These are phyloP conservation scores for Gleditsia sinensis DNA, from an alignment of 306 rosid species.

Conservation along the genomic window DNA sequence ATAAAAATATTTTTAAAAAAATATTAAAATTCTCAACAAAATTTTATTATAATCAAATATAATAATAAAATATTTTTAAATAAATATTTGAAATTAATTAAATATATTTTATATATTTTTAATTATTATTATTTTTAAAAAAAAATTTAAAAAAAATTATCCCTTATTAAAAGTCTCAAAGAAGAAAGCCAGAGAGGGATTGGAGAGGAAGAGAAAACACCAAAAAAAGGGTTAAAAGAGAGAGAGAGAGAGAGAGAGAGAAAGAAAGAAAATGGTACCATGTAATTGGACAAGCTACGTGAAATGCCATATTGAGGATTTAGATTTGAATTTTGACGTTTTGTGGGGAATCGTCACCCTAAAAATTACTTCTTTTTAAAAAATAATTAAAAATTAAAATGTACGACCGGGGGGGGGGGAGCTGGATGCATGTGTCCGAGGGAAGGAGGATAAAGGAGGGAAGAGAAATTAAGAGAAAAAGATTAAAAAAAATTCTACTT, in stretches of 20 bases:
- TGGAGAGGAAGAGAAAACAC: not conserved
- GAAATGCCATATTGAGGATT: constrained; percentile 71
- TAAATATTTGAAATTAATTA: too few relatives aligned
- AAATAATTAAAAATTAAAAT: not conserved
- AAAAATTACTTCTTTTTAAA: not conserved
- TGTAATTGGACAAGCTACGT: constrained; percentile 81
- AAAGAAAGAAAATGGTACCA: constrained; percentile 42
- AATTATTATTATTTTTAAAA: too few relatives aligned
- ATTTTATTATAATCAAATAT: too few relatives aligned
- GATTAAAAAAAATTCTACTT: too few relatives aligned
- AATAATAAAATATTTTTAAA: too few relatives aligned
- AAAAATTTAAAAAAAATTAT: too few relatives aligned
- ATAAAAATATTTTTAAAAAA: too few relatives aligned
- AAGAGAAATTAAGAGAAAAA: not conserved
- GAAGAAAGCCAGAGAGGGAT: too few relatives aligned
- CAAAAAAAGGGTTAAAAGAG: not conserved
- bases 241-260: not conserved
- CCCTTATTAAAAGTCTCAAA: too few relatives aligned
- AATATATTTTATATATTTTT: too few relatives aligned
- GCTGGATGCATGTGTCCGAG: not conserved
- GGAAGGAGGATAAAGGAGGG: not conserved
- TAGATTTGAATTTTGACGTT: constrained; percentile 44
- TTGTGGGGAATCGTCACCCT: constrained; percentile 11
- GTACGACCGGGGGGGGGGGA: not conserved
- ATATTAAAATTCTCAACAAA: too few relatives aligned